These are phyloP conservation scores for Halophytophthora batemanensis DNA, from an alignment of 352 stramenopile species.

Conservation along the genomic window DNA sequence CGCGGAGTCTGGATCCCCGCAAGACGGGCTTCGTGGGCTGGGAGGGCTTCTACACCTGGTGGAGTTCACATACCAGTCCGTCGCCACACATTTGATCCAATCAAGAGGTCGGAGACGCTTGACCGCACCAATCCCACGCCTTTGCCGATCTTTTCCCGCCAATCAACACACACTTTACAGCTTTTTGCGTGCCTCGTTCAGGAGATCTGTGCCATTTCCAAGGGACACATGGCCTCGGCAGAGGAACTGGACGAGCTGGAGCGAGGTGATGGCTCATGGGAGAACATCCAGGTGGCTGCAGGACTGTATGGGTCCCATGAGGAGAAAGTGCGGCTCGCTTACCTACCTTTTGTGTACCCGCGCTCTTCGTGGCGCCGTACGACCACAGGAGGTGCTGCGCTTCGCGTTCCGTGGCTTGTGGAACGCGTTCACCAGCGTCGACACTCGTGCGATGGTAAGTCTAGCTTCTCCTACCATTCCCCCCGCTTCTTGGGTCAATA, in stretches of 20 bases:
- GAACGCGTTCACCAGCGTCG: slow-evolving; percentile 13
- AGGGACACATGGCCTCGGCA: slow-evolving; percentile 29
- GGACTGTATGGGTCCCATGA: background rate
- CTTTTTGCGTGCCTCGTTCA: no score
- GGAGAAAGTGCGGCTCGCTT: background rate
- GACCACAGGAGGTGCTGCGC: slow-evolving; percentile 45
- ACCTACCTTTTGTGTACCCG: no score
- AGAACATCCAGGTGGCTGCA: slow-evolving; percentile 57
- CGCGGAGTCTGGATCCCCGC: slow-evolving; percentile 40
- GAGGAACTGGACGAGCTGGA: slow-evolving; percentile 32
- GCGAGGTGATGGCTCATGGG: slow-evolving; percentile 51
- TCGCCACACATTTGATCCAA: background rate
- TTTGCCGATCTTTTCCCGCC: background rate
- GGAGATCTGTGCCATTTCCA: no score
- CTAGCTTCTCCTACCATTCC: background rate
- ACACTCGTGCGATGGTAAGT: slow-evolving; percentile 21
- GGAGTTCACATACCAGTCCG: slow-evolving; percentile 27
- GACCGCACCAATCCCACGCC: background rate
- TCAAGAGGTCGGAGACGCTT: no score
- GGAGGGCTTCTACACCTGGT: slow-evolving; percentile 68
- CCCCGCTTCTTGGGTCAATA: no score
- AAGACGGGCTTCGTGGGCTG: slow-evolving; percentile 57
- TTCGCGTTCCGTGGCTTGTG: slow-evolving; percentile 40
- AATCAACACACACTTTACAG: background rate
- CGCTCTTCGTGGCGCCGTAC: background rate